These are phyloP conservation scores for Euphorbia schlechtendalii DNA, from an alignment of 441 rosid genomes.

Conservation along the genomic window DNA sequence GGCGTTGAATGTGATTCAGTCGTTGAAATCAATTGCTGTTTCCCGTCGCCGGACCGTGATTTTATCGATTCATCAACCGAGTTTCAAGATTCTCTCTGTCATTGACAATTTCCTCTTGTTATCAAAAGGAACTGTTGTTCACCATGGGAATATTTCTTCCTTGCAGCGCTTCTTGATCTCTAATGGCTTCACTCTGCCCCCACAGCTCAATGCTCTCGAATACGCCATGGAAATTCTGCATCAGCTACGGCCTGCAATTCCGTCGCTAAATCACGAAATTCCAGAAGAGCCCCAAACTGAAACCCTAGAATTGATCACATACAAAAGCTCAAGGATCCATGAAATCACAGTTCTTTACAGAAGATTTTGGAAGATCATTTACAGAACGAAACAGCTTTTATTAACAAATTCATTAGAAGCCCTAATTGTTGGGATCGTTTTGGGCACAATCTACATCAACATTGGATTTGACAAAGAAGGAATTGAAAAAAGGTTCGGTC, in stretches of 20 bases:
- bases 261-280: conserved; percentile 14
- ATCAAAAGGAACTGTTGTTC: conserved; percentile 63
- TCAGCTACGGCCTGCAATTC: conserved; percentile 31
- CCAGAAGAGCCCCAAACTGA: conserved; percentile 3
- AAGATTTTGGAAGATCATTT: conserved; percentile 75
- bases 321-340: conserved; percentile 49
- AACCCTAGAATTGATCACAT: conserved; percentile 20
- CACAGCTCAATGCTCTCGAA: conserved; percentile 79
- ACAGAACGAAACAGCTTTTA: conserved; percentile 74
- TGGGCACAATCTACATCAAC: conserved; percentile 80
- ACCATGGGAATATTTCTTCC: conserved; percentile 59
- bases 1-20: conserved; percentile 63
- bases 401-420: conserved; percentile 75
- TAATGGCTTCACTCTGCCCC: conserved; percentile 63
- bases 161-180: conserved; percentile 46
- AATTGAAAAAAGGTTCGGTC: conserved; percentile 67
- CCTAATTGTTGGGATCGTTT: conserved; percentile 68
- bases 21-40: conserved; percentile 50
- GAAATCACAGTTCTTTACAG: conserved; percentile 47
- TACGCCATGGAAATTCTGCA: conserved; percentile 73
- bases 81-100: conserved; percentile 73
- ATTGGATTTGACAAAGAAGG: conserved; percentile 61
- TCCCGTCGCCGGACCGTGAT: conserved; percentile 61
- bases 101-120: conserved; percentile 56
- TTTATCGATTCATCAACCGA: conserved; percentile 84